phyloP scores from a whole-genome alignment of 495 filamentous ascomycete genomes.

The Neurospora intermedia region DNA sequence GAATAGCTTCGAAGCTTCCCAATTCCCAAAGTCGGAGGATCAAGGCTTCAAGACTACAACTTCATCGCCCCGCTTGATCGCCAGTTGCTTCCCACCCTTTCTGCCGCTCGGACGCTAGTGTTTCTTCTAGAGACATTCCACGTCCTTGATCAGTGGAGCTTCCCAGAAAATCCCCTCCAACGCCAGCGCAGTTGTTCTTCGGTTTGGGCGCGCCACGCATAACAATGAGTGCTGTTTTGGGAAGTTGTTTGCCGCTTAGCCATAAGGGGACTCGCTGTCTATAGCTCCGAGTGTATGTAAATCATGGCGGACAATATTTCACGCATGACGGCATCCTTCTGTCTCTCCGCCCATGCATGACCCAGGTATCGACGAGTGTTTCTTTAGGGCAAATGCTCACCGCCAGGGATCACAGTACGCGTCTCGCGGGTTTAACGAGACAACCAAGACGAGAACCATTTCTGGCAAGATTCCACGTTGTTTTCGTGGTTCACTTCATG shows the following conservation, averaged over 20 bases:
- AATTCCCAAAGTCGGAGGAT: background rate
- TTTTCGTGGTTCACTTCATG: background rate
- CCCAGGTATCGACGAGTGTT: background rate
- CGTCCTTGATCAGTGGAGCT: constrained; percentile 28
- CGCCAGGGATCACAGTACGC: background rate
- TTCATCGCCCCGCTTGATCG: background rate
- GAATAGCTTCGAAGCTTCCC: background rate
- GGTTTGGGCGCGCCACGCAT: constrained; percentile 22
- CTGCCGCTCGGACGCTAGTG: constrained; percentile 17
- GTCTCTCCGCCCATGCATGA: background rate
- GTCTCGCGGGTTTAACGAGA: background rate
- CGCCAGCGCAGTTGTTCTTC: constrained; percentile 4
- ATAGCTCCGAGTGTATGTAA: constrained; percentile 33
- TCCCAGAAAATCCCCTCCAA: background rate
- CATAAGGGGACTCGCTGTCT: constrained; percentile 19
- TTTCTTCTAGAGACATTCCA: constrained; percentile 31
- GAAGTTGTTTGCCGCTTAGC: constrained; percentile 35
- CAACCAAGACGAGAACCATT: background rate
- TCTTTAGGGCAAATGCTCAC: background rate
- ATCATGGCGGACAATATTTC: constrained; percentile 26
- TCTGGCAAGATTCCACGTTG: background rate
- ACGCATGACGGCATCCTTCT: constrained; percentile 25
- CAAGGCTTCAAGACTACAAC: background rate
- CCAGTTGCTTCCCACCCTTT: background rate
- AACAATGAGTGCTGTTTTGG: constrained; percentile 30